These are phyloP conservation scores for Luvunga scandens DNA, from an alignment of 345 rosid species.

Conservation along the genomic window DNA sequence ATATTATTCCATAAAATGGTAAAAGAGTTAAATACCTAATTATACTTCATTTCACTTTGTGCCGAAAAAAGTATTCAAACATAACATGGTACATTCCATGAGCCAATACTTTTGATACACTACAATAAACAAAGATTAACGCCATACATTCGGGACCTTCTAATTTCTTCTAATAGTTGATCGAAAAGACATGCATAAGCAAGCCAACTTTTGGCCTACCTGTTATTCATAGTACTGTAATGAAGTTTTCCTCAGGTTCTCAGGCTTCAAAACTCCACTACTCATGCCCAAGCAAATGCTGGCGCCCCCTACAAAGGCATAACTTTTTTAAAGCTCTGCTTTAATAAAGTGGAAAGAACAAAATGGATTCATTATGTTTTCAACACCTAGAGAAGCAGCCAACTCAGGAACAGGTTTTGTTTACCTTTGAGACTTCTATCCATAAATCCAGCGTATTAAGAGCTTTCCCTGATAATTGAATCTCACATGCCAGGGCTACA, in stretches of 20 bases:
- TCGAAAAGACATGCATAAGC: not conserved
- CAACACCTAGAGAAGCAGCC: not conserved
- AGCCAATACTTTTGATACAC: not conserved
- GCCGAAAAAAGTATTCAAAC: not conserved
- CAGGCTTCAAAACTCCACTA: not conserved
- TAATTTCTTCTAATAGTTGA: not conserved
- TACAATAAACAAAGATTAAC: not conserved
- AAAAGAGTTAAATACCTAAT: too few relatives aligned
- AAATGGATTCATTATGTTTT: not conserved
- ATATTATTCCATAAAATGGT: not conserved
- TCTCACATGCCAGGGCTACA: slow-evolving; percentile 69
- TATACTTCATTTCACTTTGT: not conserved
- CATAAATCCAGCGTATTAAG: slow-evolving; percentile 62
- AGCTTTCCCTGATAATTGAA: slow-evolving; percentile 77
- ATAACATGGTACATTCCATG: not conserved
- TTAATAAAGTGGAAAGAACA: not conserved
- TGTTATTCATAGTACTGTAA: not conserved
- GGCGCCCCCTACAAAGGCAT: not conserved
- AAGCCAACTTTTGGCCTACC: not conserved
- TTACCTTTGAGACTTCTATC: slow-evolving; percentile 61
- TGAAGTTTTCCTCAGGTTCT: not conserved
- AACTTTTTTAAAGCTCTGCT: slow-evolving; percentile 24
- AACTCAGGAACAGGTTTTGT: slow-evolving; percentile 9
- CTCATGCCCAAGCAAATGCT: not conserved
- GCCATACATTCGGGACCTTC: not conserved